Evolutionary conservation across 345 rosid genomes (phyloP), one percentile per base, ranked within the genome.

Genomic region (Eucalyptus lansdowneana): DNA sequence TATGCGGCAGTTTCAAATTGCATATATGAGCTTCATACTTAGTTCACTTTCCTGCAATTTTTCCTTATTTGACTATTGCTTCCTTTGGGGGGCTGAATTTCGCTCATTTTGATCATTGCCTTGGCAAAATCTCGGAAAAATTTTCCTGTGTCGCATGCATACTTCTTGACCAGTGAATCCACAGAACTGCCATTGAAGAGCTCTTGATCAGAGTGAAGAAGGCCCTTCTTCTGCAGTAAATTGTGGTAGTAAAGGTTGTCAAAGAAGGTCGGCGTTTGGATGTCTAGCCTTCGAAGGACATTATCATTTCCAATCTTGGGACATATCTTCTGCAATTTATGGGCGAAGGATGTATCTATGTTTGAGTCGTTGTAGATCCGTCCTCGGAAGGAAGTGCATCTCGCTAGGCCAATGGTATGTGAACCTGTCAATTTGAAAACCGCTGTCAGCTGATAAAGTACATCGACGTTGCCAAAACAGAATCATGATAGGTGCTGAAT

Each of bases 291-390:
- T 50, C 92, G 96, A 0, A 96, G 96, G 53, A 95, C 96, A 50
- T 90, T 95, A 89, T 92, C 93, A 72, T 97, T 98, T 12, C 94
- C 99, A 6, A 92, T 93, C 5, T 88, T 34, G 5, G 98, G 98
- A 87, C 99, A 97, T 7, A 93, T 94, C 92, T 85, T 94, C 91
- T 92, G 50, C 10, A 97, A 95, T 93, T 92, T 93, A 86, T 91
- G 93, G 53, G 91, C 89, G 89, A 87, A 97, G 62, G 6, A 45
- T 19, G 97, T 95, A 51, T 94, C 95, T 2, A 97, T 86, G n/a
- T 94, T 86, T 13, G 96, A 95, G 91, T 97, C 98, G 92, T 96
- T 97, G 87, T 97, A 97, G 85, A 97, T 97, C 90, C 97, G 93
- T 50, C 88, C 95, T 91, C 95, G 90, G 87, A 97, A 90, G 1